Evolutionary conservation across 2,329 filamentous ascomycete genomes (phyloP).

Genomic region (Phialocephala subalpina): DNA sequence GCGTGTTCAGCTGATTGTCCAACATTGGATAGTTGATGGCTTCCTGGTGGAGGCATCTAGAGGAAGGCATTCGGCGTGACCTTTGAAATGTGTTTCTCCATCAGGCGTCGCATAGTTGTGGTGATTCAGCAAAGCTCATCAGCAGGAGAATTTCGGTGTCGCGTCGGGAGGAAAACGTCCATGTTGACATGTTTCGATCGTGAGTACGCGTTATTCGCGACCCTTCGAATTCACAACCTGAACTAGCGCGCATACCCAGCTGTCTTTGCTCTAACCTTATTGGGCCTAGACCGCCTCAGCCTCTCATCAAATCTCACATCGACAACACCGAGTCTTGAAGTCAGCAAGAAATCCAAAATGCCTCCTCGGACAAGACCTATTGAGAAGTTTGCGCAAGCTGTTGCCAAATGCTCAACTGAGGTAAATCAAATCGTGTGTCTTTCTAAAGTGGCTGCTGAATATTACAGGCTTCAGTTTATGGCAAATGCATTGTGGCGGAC

Average conservation of each 20-base stretch:
- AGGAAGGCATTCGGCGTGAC: conserved; percentile 40
- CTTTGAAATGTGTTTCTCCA: conserved; percentile 14
- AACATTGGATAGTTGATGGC: conserved; percentile 37
- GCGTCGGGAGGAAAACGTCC: conserved; percentile 19
- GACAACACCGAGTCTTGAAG: background rate
- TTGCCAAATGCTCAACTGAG: conserved; percentile 71
- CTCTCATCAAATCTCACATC: background rate
- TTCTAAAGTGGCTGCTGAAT: background rate
- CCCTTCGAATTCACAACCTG: background rate
- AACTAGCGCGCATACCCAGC: background rate
- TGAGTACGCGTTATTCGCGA: background rate
- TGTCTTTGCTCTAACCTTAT: background rate
- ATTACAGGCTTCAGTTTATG: conserved; percentile 80
- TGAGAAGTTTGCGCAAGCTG: conserved; percentile 72
- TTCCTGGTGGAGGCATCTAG: conserved; percentile 41
- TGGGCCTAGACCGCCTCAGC: background rate
- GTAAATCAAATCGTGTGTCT: conserved; percentile 49
- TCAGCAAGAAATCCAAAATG: conserved; percentile 34
- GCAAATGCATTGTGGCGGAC: conserved; percentile 89
- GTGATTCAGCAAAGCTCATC: conserved; percentile 20
- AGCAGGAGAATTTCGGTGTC: conserved; percentile 19
- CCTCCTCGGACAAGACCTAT: conserved; percentile 63
- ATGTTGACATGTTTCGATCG: conserved; percentile 13
- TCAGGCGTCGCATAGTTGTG: conserved; percentile 33
- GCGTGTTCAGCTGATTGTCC: conserved; percentile 42